Conservation (phyloP, 139 green algal species). For the Chlorella sp. region DNA sequence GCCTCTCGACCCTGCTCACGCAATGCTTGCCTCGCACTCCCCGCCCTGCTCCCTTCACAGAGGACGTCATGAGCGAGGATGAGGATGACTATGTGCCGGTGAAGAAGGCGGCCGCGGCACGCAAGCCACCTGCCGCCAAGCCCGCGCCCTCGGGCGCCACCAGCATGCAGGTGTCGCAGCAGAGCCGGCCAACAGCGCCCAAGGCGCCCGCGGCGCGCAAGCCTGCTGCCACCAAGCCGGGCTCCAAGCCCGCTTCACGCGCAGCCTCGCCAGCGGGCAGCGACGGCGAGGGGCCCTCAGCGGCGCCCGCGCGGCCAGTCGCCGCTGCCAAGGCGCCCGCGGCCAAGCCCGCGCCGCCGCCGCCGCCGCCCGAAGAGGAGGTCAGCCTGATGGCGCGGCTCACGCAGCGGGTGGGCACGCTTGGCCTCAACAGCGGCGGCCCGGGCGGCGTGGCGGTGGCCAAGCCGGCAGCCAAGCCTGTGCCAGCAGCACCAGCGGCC, state of each 20-base stretch:
- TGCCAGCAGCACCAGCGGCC: not conserved
- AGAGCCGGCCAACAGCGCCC: slow-evolving; percentile 15
- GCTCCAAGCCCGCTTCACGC: slow-evolving; percentile 22
- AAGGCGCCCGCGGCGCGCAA: slow-evolving; percentile 25
- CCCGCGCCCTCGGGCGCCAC: slow-evolving; percentile 3
- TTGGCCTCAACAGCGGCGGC: slow-evolving; percentile 16
- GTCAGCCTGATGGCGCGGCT: slow-evolving; percentile 48
- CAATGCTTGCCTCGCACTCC: not conserved
- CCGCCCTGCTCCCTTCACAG: not conserved
- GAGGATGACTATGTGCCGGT: not conserved
- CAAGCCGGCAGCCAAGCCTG: not conserved
- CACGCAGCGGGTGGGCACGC: slow-evolving; percentile 40
- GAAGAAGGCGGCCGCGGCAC: not conserved
- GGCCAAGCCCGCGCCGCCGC: slow-evolving; percentile 13
- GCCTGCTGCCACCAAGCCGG: slow-evolving; percentile 9
- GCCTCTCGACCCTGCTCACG: not conserved
- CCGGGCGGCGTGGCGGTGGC: not conserved
- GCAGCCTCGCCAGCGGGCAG: not conserved
- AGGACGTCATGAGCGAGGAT: slow-evolving; percentile 21
- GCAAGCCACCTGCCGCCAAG: not conserved
- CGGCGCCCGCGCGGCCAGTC: not conserved
- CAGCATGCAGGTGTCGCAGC: slow-evolving; percentile 8
- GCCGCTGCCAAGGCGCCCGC: not conserved
- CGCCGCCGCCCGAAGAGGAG: slow-evolving; percentile 34
- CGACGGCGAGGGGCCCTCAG: slow-evolving; percentile 1